Percentiles rank a stretch among this genome's conserved stretches.
phyloP scores from a whole-genome alignment of 345 rosid genomes.

The Hibiscus trionum region DNA sequence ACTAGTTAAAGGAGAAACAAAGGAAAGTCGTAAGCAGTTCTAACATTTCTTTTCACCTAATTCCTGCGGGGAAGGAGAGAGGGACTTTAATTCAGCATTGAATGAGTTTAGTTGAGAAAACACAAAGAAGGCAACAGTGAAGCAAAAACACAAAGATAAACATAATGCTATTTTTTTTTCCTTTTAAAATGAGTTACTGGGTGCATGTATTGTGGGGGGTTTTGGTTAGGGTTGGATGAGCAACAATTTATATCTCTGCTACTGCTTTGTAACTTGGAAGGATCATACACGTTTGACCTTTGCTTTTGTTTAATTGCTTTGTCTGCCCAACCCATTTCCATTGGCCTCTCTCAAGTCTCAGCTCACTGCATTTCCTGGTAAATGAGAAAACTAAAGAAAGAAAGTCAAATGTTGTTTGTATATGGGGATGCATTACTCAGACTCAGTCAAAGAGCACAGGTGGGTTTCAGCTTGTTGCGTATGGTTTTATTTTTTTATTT shows the following conservation, averaged over 20 bases:
- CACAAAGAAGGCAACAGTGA: not conserved
- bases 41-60: constrained; percentile 33
- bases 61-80: constrained; percentile 38
- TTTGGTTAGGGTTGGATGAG: constrained; percentile 29
- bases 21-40: not conserved
- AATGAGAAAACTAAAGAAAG: not conserved
- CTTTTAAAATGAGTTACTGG: not conserved
- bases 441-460: not conserved
- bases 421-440: not conserved
- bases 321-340: not conserved
- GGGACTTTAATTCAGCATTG: constrained; percentile 38
- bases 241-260: constrained; percentile 21
- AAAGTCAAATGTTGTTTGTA: not conserved
- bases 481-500: too few species aligned
- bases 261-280: not conserved
- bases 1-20: constrained; percentile 15
- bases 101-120: constrained; percentile 63
- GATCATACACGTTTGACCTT: constrained; percentile 10
- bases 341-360: not conserved
- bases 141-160: not conserved
- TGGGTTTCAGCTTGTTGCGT: too few species aligned
- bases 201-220: too few species aligned
- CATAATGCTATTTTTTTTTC: not conserved
- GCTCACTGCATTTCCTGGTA: not conserved
- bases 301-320: constrained; percentile 12